Percentiles rank a stretch among this genome's conserved stretches.
These are phyloP conservation scores for Cladosporium sp. DNA, from an alignment of 2,329 filamentous ascomycete species.

Conservation along the genomic window DNA sequence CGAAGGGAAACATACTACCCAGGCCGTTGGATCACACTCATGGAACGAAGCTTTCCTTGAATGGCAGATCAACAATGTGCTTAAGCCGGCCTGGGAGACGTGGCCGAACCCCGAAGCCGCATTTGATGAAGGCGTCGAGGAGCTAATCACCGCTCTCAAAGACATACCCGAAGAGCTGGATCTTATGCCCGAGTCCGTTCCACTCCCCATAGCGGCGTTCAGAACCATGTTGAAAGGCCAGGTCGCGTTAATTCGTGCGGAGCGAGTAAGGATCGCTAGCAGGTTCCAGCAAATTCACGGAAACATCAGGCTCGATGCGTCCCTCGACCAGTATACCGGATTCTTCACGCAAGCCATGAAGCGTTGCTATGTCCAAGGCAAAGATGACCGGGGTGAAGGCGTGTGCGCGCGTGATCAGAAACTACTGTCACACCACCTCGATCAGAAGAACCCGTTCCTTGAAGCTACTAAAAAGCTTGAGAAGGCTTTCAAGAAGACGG, in stretches of 20 bases:
- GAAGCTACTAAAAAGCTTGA: background rate
- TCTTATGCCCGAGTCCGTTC: background rate
- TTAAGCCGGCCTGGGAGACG: background rate
- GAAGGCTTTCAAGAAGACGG: background rate
- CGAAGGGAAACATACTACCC: background rate
- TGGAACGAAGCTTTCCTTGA: constrained; percentile 1
- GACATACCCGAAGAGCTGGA: background rate
- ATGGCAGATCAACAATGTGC: background rate
- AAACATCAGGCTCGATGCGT: constrained; percentile 13
- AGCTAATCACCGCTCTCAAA: background rate
- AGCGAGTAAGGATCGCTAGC: background rate
- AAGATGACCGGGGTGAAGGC: constrained; percentile 2
- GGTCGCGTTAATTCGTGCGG: background rate
- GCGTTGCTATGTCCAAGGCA: constrained; percentile 9
- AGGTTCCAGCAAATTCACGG: background rate
- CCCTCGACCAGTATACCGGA: background rate
- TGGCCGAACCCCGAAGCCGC: background rate
- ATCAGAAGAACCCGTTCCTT: background rate
- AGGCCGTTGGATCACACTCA: background rate
- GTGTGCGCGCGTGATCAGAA: background rate
- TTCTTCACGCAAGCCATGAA: constrained; percentile 15
- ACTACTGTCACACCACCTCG: background rate
- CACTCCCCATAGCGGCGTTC: background rate
- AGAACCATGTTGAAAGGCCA: background rate
- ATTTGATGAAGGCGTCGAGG: background rate